These are phyloP conservation scores for Avena atlantica DNA, from an alignment of 176 grass and related monocot species.

Conservation along the genomic window DNA sequence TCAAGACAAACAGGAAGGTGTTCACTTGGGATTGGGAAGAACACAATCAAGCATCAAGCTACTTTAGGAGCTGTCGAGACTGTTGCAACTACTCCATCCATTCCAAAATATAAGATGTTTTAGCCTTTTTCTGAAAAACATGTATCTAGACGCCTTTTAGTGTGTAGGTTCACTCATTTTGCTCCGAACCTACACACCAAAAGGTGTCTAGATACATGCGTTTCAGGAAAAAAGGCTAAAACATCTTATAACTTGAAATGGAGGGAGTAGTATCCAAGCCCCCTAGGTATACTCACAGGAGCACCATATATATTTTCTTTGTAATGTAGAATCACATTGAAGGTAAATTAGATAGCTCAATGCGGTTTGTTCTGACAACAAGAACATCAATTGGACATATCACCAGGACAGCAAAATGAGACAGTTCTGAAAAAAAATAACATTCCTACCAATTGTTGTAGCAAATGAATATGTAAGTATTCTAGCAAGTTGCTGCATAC, in stretches of 20 bases:
- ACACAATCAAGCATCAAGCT: slow-evolving; percentile 27
- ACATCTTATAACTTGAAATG: too few species aligned
- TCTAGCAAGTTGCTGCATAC: slow-evolving; percentile 56
- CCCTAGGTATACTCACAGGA: background rate
- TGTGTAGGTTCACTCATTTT: too few species aligned
- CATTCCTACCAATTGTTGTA: slow-evolving; percentile 15
- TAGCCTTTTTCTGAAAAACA: too few species aligned
- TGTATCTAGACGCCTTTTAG: too few species aligned
- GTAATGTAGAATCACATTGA: background rate
- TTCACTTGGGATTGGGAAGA: slow-evolving; percentile 18
- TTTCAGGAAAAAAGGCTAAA: too few species aligned
- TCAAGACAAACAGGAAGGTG: background rate
- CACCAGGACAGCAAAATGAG: slow-evolving; percentile 1
- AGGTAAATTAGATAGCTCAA: slow-evolving; percentile 18
- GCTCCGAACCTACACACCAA: too few species aligned
- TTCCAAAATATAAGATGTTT: too few species aligned
- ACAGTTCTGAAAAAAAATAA: slow-evolving; percentile 8
- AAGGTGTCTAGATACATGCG: too few species aligned
- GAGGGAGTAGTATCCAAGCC: slow-evolving; percentile 1
- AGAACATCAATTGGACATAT: slow-evolving; percentile 39
- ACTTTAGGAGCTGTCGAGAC: slow-evolving; percentile 17
- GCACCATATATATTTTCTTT: background rate
- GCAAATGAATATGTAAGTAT: slow-evolving; percentile 19
- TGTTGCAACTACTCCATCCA: background rate
- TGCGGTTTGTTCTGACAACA: slow-evolving; percentile 27